Evolutionary conservation across 2,329 filamentous ascomycete genomes (phyloP).

Genomic region (Pseudocercospora musae): DNA sequence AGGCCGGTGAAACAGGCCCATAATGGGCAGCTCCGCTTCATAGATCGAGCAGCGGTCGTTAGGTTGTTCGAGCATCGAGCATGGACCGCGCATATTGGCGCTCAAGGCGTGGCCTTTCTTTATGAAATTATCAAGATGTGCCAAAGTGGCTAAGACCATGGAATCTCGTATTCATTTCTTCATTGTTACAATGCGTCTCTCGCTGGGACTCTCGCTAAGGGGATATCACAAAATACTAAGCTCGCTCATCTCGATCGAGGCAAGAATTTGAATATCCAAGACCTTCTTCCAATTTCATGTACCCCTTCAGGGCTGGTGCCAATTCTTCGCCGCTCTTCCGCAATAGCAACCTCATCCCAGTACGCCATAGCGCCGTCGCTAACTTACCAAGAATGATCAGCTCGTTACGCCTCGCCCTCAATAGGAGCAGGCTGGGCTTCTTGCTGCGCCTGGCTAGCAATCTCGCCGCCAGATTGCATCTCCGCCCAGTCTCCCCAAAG

Average conservation of each 20-base stretch:
- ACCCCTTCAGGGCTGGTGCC: background rate
- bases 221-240: background rate
- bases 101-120: too few species aligned
- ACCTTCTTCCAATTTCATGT: background rate
- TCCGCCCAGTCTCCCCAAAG: constrained; percentile 98
- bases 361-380: background rate
- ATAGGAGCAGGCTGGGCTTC: constrained; percentile 3
- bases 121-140: too few species aligned
- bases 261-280: background rate
- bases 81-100: too few species aligned
- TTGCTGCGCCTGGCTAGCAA: constrained; percentile 15
- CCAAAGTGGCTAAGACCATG: background rate
- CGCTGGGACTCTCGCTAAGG: background rate
- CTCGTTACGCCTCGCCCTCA: background rate
- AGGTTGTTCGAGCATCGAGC: too few species aligned
- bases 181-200: background rate
- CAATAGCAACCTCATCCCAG: background rate
- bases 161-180: background rate
- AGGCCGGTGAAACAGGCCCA: too few species aligned
- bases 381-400: background rate
- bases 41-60: too few species aligned
- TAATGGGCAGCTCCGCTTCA: too few species aligned
- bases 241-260: background rate
- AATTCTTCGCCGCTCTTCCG: background rate
- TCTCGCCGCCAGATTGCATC: constrained; percentile 40